A percentile compares a stretch with the other conserved stretches of the same genome.
Evolutionary conservation across 441 rosid species (phyloP).

Genomic region (Cnidoscolus chayamansa): DNA sequence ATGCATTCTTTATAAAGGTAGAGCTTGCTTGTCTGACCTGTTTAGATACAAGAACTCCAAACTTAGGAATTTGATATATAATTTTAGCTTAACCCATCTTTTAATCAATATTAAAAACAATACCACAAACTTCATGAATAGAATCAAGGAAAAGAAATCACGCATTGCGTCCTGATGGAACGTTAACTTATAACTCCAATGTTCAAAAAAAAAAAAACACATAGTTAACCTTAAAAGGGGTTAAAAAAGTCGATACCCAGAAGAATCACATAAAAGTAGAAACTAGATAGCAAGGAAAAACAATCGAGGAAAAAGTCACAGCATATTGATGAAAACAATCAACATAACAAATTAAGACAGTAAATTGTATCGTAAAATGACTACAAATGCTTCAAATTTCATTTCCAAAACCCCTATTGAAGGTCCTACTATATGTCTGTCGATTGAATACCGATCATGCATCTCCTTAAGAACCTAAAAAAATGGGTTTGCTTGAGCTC

Average conservation of each 20-base stretch:
- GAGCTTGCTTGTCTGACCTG: too few species aligned
- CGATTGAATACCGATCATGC: neutral
- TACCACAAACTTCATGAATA: too few species aligned
- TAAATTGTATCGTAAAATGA: slow-evolving; percentile 4
- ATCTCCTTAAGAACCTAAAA: neutral
- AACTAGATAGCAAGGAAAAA: neutral
- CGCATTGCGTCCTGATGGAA: too few species aligned
- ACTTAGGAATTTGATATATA: too few species aligned
- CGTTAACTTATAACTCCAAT: too few species aligned
- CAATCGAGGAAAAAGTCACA: neutral
- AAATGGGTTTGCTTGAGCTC: neutral
- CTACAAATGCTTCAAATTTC: slow-evolving; percentile 1
- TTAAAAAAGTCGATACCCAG: too few species aligned
- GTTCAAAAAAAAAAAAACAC: too few species aligned
- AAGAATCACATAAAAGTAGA: neutral
- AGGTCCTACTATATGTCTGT: neutral
- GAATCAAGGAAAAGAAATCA: too few species aligned
- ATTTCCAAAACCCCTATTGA: neutral
- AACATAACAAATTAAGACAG: slow-evolving; percentile 4
- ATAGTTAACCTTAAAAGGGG: too few species aligned
- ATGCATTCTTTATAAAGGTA: neutral
- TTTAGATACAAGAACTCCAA: too few species aligned
- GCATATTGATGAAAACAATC: neutral
- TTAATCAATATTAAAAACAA: too few species aligned
- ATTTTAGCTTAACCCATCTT: too few species aligned